phyloP scores from a whole-genome alignment of 2,329 filamentous ascomycete species.

The Paecilomyces fulvus region DNA sequence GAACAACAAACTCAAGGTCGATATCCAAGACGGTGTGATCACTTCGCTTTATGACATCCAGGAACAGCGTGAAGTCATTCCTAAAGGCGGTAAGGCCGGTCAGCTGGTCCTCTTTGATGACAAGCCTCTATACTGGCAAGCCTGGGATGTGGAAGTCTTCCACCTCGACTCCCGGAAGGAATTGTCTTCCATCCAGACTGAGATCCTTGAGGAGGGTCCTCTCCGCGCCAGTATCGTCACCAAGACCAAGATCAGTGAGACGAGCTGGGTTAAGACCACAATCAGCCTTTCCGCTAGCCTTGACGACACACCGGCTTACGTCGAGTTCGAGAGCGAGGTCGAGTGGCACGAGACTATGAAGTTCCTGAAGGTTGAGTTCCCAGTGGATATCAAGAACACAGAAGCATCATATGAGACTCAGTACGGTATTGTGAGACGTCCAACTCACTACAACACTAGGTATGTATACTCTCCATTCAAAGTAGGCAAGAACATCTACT shows the following conservation, averaged over 20 bases:
- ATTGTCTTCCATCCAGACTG: conserved; percentile 59
- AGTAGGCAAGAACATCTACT: conserved; percentile 10
- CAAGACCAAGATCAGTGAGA: conserved; percentile 76
- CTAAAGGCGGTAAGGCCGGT: conserved; percentile 66
- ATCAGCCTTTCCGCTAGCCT: conserved; percentile 68
- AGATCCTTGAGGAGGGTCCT: conserved; percentile 61
- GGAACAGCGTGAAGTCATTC: conserved; percentile 68
- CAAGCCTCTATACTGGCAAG: conserved; percentile 95
- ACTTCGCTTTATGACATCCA: conserved; percentile 72
- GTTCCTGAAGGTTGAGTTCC: conserved; percentile 98
- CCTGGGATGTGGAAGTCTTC: conserved; percentile 96
- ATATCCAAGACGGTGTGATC: conserved; percentile 67
- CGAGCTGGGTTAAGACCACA: conserved; percentile 78
- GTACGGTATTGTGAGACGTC: conserved; percentile 77
- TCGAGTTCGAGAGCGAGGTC: conserved; percentile 78
- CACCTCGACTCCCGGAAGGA: conserved; percentile 81
- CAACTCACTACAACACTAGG: conserved; percentile 95
- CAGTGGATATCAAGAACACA: conserved; percentile 80
- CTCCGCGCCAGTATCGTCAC: conserved; percentile 76
- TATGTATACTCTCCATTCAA: conserved; percentile 27
- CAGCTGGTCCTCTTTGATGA: conserved; percentile 94
- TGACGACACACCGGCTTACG: conserved; percentile 55
- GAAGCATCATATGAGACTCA: conserved; percentile 95
- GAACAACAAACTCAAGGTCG: conserved; percentile 67
- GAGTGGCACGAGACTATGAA: conserved; percentile 97